Conservation (phyloP, 495 filamentous ascomycete genomes). For the Daldinia loculata region DNA sequence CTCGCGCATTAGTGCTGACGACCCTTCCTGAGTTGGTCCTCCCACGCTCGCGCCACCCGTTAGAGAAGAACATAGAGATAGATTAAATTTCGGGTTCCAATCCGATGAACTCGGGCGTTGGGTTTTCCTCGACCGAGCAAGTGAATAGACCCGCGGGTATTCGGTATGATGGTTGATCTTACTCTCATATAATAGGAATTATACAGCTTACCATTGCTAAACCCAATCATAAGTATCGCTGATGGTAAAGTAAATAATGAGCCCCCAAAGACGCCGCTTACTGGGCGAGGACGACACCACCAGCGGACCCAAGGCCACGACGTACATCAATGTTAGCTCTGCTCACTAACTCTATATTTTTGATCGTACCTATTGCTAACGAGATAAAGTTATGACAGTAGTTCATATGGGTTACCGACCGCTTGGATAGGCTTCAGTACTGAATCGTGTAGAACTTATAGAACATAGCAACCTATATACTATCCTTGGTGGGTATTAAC, state of each 20-base stretch:
- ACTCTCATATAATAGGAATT: neutral
- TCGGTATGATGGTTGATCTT: neutral
- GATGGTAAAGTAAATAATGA: neutral
- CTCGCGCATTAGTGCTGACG: conserved; percentile 40
- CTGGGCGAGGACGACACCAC: conserved; percentile 12
- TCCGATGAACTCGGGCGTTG: neutral
- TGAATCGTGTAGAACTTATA: neutral
- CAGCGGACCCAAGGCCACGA: conserved; percentile 3
- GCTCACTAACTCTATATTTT: neutral
- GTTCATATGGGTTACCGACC: conserved; percentile 13
- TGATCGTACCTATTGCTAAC: conserved; percentile 30
- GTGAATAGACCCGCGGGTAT: conserved; percentile 8
- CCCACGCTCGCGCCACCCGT: conserved; percentile 24
- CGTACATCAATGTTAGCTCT: conserved; percentile 3
- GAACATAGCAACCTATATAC: too few species aligned
- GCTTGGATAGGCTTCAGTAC: conserved; percentile 3
- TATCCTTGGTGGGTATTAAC: neutral
- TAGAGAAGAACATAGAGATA: neutral
- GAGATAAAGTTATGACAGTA: conserved; percentile 39
- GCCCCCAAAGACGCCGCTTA: neutral
- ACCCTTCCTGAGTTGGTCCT: neutral
- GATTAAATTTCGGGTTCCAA: conserved; percentile 6
- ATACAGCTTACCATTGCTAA: neutral
- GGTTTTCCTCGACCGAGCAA: too few species aligned
- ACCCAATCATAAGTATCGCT: neutral